A percentile compares a stretch with the other conserved stretches of the same genome.
Conservation (phyloP, 345 rosid species). For the Laguncularia racemosa region DNA sequence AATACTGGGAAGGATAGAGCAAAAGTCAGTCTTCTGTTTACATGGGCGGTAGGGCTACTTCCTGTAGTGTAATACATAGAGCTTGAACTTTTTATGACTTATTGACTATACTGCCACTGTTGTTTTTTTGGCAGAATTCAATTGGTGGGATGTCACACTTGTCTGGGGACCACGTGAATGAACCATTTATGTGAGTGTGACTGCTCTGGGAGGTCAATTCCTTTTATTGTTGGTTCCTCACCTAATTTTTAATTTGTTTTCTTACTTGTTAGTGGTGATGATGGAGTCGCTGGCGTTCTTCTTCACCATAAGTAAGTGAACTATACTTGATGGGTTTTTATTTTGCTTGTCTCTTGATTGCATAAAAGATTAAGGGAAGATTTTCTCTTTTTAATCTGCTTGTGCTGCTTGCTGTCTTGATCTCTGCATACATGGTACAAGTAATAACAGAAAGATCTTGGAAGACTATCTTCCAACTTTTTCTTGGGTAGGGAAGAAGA, state of each 20-base stretch:
- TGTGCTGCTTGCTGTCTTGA: no score
- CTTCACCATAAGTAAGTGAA: conserved; percentile 99
- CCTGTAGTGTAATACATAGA: neutral
- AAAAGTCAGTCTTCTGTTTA: conserved; percentile 84
- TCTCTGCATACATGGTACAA: no score
- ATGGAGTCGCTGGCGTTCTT: conserved; percentile 96
- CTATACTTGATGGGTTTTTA: conserved; percentile 55
- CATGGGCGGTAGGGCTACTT: conserved; percentile 86
- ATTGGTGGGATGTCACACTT: conserved; percentile 78
- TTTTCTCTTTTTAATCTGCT: no score
- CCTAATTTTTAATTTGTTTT: no score
- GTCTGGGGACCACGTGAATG: conserved; percentile 94
- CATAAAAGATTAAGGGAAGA: no score
- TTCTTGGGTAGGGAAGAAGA: no score
- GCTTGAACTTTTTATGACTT: no score
- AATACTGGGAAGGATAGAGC: conserved; percentile 97
- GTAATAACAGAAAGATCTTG: no score
- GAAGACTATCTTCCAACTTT: no score
- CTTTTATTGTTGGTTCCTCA: no score
- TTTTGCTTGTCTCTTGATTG: conserved; percentile 1
- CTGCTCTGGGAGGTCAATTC: conserved; percentile 3
- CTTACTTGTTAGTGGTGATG: conserved; percentile 56
- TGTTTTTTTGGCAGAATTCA: conserved; percentile 62
- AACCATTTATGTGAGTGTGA: conserved; percentile 81
- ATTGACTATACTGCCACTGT: conserved; percentile 19